phyloP scores from a whole-genome alignment of 2,329 filamentous ascomycete species.

The Colletotrichum nymphaeae region DNA sequence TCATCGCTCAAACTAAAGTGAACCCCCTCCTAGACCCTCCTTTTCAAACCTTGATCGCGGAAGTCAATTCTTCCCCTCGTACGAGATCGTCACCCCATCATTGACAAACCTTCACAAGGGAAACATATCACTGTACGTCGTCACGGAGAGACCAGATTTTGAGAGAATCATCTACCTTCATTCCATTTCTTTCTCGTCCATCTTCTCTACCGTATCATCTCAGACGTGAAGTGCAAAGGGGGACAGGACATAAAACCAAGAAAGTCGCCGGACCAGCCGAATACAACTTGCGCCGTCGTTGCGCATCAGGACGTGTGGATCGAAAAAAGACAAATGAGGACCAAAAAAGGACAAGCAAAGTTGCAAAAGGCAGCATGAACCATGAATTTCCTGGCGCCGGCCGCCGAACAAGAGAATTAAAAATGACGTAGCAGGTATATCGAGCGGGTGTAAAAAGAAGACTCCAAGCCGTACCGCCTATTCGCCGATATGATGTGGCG shows the following conservation, averaged over 20 bases:
- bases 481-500: constrained; percentile 6
- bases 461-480: constrained; percentile 11
- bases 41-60: background rate
- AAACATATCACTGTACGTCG: background rate
- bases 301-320: constrained; percentile 22
- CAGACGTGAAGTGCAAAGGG: constrained; percentile 21
- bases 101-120: background rate
- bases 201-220: constrained; percentile 26
- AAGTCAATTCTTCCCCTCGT: background rate
- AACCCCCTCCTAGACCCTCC: background rate
- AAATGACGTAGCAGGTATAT: constrained; percentile 33
- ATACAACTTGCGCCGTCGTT: constrained; percentile 29
- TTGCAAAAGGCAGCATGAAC: background rate
- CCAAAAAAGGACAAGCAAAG: background rate
- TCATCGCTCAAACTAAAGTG: background rate
- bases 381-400: constrained; percentile 13
- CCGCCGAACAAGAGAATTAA: constrained; percentile 24
- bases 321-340: background rate
- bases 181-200: constrained; percentile 25
- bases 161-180: constrained; percentile 27
- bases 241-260: constrained; percentile 17
- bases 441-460: constrained; percentile 19
- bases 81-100: background rate
- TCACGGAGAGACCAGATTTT: background rate
- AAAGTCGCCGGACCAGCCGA: constrained; percentile 42